These are phyloP conservation scores for Polyporus arcularius DNA, from an alignment of 768 basidiomycete genomes.

Conservation along the genomic window DNA sequence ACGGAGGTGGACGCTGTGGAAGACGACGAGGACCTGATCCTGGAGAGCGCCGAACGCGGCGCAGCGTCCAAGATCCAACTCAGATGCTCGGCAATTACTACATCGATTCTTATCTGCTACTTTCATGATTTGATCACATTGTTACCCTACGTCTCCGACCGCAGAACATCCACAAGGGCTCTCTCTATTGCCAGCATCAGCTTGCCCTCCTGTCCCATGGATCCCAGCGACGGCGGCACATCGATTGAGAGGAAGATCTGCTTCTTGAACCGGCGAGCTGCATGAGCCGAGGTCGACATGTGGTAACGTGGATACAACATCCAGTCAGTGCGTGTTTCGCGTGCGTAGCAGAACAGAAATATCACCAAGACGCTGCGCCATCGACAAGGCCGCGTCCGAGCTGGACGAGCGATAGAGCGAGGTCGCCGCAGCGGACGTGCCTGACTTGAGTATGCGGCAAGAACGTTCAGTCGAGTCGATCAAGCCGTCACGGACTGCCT, in stretches of 20 bases:
- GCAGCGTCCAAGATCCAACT: constrained; percentile 18
- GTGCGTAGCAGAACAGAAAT: constrained; percentile 8
- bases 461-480: constrained; percentile 13
- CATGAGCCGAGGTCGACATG: constrained; percentile 7
- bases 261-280: constrained; percentile 65
- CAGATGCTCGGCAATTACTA: constrained; percentile 1
- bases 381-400: constrained; percentile 65
- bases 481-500: constrained; percentile 6
- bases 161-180: constrained; percentile 52
- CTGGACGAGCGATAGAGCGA: constrained; percentile 62
- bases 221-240: constrained; percentile 39
- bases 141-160: constrained; percentile 12
- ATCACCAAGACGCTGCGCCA: constrained; percentile 82
- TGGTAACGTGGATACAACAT: constrained; percentile 12
- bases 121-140: not conserved
- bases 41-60: constrained; percentile 25
- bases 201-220: constrained; percentile 49
- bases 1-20: constrained; percentile 16
- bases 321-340: constrained; percentile 18
- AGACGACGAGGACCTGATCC: constrained; percentile 23
- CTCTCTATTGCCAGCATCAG: constrained; percentile 61
- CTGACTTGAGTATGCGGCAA: constrained; percentile 7
- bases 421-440: constrained; percentile 51
- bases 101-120: constrained; percentile 12
- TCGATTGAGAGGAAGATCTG: constrained; percentile 78